Base-by-base conservation (phyloP, 2,329 filamentous ascomycete genomes). In the Penicillium sp. region DNA sequence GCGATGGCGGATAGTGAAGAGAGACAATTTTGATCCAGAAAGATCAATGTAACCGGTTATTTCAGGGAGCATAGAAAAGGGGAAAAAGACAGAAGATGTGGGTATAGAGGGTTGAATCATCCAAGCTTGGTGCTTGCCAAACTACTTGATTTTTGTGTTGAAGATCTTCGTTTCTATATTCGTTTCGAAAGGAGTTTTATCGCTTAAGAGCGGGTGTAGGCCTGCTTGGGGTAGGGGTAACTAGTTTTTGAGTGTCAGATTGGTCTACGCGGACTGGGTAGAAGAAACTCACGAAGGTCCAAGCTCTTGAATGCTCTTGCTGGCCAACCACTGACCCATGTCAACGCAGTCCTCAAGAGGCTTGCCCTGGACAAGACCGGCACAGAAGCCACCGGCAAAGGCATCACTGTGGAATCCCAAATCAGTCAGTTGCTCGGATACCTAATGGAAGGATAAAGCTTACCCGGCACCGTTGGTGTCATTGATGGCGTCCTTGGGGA, bases 301-400 rank as follows among this genome's bases (percentile, higher is more conserved):
- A 61, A 96, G 77, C 75, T 97, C 90, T 76, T 91, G 85, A 69
- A 98, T 91, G 78, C 89, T 93, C 64, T 95, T 77, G 65, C 86
- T 85, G 40, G 93, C 93, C 57, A 98, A 81, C 93, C 93, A 98
- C 74, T 96, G 90, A 56, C 93, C 93, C 80, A 93, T 87, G 69
- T 96, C 87, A 60, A 98, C 79, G 64, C 80, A 80, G 57, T 84
- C 81, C 61, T 86, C 84, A 41, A 98, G 78, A 44, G 81, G 69
- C 76, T 93, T 87, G 70, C 86, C 89, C 71, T 91, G 78, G 52
- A 95, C 84, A 55, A 97, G 77, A 66, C 90, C 93, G 43, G 93
- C 93, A 46, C 88, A 78, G 74, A 98, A 89, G 55, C 93, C 93
- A 66, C 89, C 93, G 49, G 93, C 91, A 65, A 98, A 98, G 43